phyloP scores from a whole-genome alignment of 768 basidiomycete species.

The Lyophyllum decastes region DNA sequence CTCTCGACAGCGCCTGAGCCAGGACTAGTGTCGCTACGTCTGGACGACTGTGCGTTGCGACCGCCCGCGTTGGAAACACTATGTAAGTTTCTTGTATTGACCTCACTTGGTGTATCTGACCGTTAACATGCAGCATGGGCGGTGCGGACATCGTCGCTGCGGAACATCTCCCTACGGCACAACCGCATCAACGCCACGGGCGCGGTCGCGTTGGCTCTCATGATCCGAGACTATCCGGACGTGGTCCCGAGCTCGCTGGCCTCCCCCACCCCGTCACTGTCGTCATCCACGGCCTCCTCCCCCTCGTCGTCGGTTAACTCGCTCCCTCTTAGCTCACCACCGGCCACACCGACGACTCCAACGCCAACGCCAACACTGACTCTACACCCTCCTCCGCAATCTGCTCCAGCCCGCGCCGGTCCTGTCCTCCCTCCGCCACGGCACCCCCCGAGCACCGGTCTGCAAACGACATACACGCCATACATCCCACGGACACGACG shows the following conservation, averaged over 20 bases:
- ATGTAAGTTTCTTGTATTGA: slow-evolving; percentile 47
- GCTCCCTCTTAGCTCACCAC: slow-evolving; percentile 35
- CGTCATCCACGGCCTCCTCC: slow-evolving; percentile 22
- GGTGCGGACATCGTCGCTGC: slow-evolving; percentile 79
- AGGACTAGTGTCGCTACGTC: slow-evolving; percentile 73
- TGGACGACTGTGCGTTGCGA: slow-evolving; percentile 85
- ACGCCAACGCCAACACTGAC: slow-evolving; percentile 19
- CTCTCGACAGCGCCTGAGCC: slow-evolving; percentile 56
- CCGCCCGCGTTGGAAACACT: slow-evolving; percentile 77
- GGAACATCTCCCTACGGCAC: slow-evolving; percentile 87
- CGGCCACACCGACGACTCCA: slow-evolving; percentile 20
- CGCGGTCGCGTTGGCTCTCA: slow-evolving; percentile 89
- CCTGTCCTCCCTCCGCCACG: slow-evolving; percentile 39
- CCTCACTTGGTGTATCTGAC: slow-evolving; percentile 5
- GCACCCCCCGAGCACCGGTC: slow-evolving; percentile 42
- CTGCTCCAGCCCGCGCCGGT: slow-evolving; percentile 25
- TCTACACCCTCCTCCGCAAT: slow-evolving; percentile 25
- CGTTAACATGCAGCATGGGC: slow-evolving; percentile 58
- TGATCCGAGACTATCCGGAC: slow-evolving; percentile 97
- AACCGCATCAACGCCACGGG: slow-evolving; percentile 86
- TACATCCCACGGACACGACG: slow-evolving; percentile 54
- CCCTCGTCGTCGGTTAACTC: slow-evolving; percentile 37
- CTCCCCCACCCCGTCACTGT: slow-evolving; percentile 29
- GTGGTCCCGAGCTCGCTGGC: slow-evolving; percentile 44
- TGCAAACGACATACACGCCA: slow-evolving; percentile 79